Evolutionary conservation across 345 rosid species (phyloP).

Genomic region (Brassica napus): Da-Ae NC_063451.1:35042001-35042500

Average conservation of each 20-base stretch:
- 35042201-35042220: slow-evolving; percentile 85
- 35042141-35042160: slow-evolving; percentile 16
- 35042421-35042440: slow-evolving; percentile 9
- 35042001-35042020: background rate
- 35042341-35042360: slow-evolving; percentile 96
- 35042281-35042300: slow-evolving; percentile 92
- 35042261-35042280: slow-evolving; percentile 87
- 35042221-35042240: slow-evolving; percentile 91
- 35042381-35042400: background rate
- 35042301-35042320: slow-evolving; percentile 95
- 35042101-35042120: background rate
- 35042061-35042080: slow-evolving; percentile 19
- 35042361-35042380: slow-evolving; percentile 24
- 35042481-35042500: slow-evolving; percentile 10
- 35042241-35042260: slow-evolving; percentile 70
- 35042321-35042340: slow-evolving; percentile 78
- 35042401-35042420: background rate
- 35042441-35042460: slow-evolving; percentile 6
- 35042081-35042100: slow-evolving; percentile 8
- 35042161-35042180: slow-evolving; percentile 65
- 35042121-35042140: slow-evolving; percentile 10
- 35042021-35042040: slow-evolving; percentile 13
- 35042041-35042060: slow-evolving; percentile 19
- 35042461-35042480: slow-evolving; percentile 5
- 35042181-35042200: slow-evolving; percentile 64